Evolutionary conservation across 495 filamentous ascomycete genomes (phyloP).

Genomic region (Tirmania nivea): DNA sequence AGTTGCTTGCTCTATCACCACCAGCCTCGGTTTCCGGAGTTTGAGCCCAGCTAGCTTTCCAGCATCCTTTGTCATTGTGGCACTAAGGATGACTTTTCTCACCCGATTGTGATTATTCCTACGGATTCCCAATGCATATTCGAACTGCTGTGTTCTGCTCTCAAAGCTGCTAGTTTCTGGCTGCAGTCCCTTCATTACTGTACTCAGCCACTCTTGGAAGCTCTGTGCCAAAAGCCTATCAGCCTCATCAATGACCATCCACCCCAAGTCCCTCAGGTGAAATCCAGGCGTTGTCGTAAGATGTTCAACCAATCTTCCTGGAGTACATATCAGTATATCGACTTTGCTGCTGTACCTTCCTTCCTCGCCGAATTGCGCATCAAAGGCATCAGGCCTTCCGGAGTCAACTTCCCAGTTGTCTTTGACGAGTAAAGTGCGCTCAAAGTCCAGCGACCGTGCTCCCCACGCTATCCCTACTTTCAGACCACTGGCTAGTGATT

Average conservation of each 20-base stretch:
- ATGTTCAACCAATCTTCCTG: conserved; percentile 81
- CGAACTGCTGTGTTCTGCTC: not conserved
- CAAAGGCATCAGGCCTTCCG: not conserved
- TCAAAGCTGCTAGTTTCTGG: not conserved
- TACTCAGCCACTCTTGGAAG: conserved; percentile 75
- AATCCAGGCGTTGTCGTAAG: conserved; percentile 65
- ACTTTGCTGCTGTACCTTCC: conserved; percentile 41
- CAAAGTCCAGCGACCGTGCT: conserved; percentile 48
- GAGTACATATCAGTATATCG: conserved; percentile 80
- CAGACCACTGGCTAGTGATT: conserved; percentile 29
- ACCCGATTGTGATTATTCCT: conserved; percentile 7
- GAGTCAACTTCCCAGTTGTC: conserved; percentile 30
- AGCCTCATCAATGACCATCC: conserved; percentile 85
- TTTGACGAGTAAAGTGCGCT: conserved; percentile 46
- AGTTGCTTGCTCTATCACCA: conserved; percentile 39
- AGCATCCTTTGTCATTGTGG: conserved; percentile 81
- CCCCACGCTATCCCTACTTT: conserved; percentile 67
- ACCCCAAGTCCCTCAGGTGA: conserved; percentile 47
- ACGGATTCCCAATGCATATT: conserved; percentile 4
- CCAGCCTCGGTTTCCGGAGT: conserved; percentile 49
- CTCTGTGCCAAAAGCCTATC: conserved; percentile 77
- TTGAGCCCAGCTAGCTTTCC: conserved; percentile 54
- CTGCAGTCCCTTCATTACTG: conserved; percentile 41
- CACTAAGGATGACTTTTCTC: conserved; percentile 36
- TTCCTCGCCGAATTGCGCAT: conserved; percentile 12